Conservation (phyloP, 2,329 filamentous ascomycete genomes). For the Aspergillus ustus region DNA sequence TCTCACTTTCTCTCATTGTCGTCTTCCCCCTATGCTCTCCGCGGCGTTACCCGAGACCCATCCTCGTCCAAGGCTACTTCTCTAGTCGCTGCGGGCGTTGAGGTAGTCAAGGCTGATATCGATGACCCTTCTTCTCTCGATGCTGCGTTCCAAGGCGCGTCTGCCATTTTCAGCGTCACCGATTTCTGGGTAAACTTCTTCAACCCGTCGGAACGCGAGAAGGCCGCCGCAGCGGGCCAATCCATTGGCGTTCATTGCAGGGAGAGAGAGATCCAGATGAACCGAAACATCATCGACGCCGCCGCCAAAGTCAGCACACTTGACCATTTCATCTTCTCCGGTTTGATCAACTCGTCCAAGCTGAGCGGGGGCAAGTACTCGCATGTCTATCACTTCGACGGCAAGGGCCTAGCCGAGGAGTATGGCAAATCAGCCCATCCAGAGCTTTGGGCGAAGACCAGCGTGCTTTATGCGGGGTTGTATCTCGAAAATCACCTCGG, state of each 20-base stretch:
- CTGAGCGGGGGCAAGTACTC: slow-evolving; percentile 49
- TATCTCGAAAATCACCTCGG: slow-evolving; percentile 38
- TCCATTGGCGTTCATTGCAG: slow-evolving; percentile 4
- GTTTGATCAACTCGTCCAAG: slow-evolving; percentile 40
- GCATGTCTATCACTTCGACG: slow-evolving; percentile 49
- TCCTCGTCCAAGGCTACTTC: slow-evolving; percentile 38
- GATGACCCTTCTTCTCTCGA: slow-evolving; percentile 38
- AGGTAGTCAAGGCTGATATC: slow-evolving; percentile 43
- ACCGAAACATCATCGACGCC: slow-evolving; percentile 43
- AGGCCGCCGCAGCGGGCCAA: slow-evolving; percentile 6
- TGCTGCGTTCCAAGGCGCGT: slow-evolving; percentile 42
- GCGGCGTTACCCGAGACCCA: slow-evolving; percentile 49
- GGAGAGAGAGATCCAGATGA: slow-evolving; percentile 40
- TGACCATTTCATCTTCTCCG: slow-evolving; percentile 47
- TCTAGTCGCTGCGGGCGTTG: slow-evolving; percentile 38
- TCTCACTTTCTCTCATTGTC: slow-evolving; percentile 20
- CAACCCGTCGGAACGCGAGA: slow-evolving; percentile 26
- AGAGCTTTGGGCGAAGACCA: slow-evolving; percentile 34
- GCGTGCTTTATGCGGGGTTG: slow-evolving; percentile 39
- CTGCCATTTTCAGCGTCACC: slow-evolving; percentile 46
- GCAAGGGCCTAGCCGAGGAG: slow-evolving; percentile 42
- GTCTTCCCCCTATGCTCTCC: slow-evolving; percentile 19
- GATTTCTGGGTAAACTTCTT: slow-evolving; percentile 35
- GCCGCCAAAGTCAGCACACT: slow-evolving; percentile 38
- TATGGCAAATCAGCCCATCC: slow-evolving; percentile 37